Conservation (phyloP, 371 early-diverging fungal species). For the Circinella minor region DNA sequence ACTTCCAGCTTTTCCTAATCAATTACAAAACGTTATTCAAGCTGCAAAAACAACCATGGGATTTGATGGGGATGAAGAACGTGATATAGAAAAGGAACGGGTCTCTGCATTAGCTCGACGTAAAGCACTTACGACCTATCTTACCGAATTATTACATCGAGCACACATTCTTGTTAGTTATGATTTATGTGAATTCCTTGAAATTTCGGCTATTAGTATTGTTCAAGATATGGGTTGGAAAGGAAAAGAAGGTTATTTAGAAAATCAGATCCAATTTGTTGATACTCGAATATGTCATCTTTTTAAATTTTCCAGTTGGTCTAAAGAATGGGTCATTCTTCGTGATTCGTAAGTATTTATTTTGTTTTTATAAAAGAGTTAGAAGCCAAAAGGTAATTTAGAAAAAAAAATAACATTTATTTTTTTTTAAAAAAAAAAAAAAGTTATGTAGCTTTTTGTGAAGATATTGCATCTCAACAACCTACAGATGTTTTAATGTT, state of each 20-base stretch:
- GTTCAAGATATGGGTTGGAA: slow-evolving; percentile 84
- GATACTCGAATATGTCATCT: slow-evolving; percentile 45
- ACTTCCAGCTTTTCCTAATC: slow-evolving; percentile 51
- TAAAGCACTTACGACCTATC: slow-evolving; percentile 68
- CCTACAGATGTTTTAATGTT: slow-evolving; percentile 56
- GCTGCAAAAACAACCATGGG: slow-evolving; percentile 35
- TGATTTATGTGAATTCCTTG: slow-evolving; percentile 82
- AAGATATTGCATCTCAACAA: slow-evolving; percentile 46
- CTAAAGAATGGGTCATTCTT: slow-evolving; percentile 74
- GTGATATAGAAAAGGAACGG: slow-evolving; percentile 29
- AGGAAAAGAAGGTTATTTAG: slow-evolving; percentile 81
- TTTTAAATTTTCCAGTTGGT: slow-evolving; percentile 48
- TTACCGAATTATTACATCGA: slow-evolving; percentile 56
- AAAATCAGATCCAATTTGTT: slow-evolving; percentile 58
- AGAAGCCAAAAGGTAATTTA: too few species aligned
- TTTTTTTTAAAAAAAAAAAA: background rate
- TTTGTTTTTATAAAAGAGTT: too few species aligned
- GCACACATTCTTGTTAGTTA: slow-evolving; percentile 66
- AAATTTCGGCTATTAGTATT: slow-evolving; percentile 77
- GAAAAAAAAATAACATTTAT: too few species aligned
- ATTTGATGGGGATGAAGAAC: slow-evolving; percentile 17
- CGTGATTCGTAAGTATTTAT: slow-evolving; percentile 67
- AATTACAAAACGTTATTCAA: slow-evolving; percentile 46
- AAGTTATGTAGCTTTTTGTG: slow-evolving; percentile 60
- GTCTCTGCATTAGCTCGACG: slow-evolving; percentile 58